These are phyloP conservation scores for Echeveria elegans DNA, from an alignment of 164 flowering plant genomes.

Conservation along the genomic window DNA sequence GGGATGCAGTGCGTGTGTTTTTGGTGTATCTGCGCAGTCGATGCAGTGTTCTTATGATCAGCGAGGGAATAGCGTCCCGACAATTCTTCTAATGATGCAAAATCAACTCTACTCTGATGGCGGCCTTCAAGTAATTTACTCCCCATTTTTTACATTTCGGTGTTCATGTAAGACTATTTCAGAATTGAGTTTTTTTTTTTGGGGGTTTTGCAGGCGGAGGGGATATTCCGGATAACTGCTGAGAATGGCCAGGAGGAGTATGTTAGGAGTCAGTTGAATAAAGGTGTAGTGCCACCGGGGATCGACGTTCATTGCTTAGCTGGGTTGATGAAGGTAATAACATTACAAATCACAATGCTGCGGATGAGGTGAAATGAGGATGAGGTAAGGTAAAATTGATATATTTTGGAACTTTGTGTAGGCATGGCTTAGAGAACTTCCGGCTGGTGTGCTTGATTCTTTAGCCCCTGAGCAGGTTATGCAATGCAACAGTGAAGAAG, in stretches of 20 bases:
- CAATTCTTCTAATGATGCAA: constrained; percentile 86
- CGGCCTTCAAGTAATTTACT: constrained; percentile 63
- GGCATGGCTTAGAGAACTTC: constrained; percentile 99
- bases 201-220: constrained; percentile 73
- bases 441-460: constrained; percentile 78
- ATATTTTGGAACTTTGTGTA: constrained; percentile 14
- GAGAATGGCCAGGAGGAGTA: constrained; percentile 57
- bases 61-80: constrained; percentile 91
- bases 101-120: constrained; percentile 60
- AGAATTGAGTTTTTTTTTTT: too few species aligned
- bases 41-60: constrained; percentile 87
- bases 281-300: constrained; percentile 49
- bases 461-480: constrained; percentile 85
- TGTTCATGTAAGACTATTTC: too few species aligned
- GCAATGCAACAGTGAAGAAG: constrained; percentile 87
- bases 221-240: constrained; percentile 59
- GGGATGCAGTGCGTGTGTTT: constrained; percentile 65
- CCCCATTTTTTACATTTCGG: too few species aligned
- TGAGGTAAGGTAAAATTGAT: neutral
- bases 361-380: too few species aligned
- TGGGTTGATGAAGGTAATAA: constrained; percentile 72
- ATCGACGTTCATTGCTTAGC: constrained; percentile 71
- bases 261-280: constrained; percentile 46
- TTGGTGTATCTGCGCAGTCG: constrained; percentile 93
- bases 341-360: too few species aligned